Evolutionary conservation across 2,329 filamentous ascomycete genomes (phyloP), one percentile per base, ranked within the genome.

Genomic region (Fusarium burgessii): DNA sequence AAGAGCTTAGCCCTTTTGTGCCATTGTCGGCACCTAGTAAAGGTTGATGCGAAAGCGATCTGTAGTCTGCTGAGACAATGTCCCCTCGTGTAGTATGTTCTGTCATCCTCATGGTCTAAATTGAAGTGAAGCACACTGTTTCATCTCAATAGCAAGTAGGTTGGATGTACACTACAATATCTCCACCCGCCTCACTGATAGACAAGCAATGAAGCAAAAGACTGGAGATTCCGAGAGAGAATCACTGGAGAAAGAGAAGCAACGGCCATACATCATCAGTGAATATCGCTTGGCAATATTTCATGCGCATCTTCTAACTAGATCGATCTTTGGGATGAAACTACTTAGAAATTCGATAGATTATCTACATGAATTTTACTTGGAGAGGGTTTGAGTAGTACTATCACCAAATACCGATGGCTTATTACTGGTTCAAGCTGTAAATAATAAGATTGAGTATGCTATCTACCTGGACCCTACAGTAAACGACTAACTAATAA

Each of bases 101-200:
- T 15, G n/a, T n/a, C 11, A 25, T 5, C 11, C 6, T 18, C 5
- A 50, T 25, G 4, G 15, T 13, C 11, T 25, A 7, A 2, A 2
- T 18, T 18, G 7, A 10, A 18, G 3, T n/a, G 15, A 25, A 14
- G 10, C 1, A 1, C 3, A 1, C 0, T 3, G 14, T 18, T 3
- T 18, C 5, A 2, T 23, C 2, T 25, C 15, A 0, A 35, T 50
- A 29, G 27, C 10, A 29, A 4, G 27, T 8, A 29, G 7, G 27
- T 29, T 29, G 27, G 29, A 7, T 7, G 4, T 8, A 17, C 20
- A 12, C 10, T 32, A 15, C 15, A 25, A 8, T 2, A 3, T 32
- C 5, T 32, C 32, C 15, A 20, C 20, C 13, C 10, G 6, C 27
- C 14, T 32, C 18, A 12, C 11, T n/a, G 1, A 20, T 13, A 2